Conservation (phyloP, 805 yeast genomes). For the Saturnispora silvae region DNA sequence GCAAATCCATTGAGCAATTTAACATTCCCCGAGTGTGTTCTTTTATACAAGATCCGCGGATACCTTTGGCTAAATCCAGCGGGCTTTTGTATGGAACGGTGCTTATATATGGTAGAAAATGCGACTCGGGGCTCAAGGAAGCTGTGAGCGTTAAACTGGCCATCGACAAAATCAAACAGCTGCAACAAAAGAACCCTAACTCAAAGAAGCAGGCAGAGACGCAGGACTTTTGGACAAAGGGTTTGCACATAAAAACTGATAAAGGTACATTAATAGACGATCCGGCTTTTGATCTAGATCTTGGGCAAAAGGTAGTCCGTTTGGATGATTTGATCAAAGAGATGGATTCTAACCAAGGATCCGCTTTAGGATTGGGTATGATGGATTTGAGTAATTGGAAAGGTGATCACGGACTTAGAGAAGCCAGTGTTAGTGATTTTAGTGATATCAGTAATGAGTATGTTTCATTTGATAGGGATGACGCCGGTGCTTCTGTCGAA, state of each 20-base stretch:
- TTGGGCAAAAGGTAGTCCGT: background rate
- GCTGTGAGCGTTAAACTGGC: conserved; percentile 23
- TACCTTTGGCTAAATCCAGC: conserved; percentile 30
- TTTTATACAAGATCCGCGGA: too few species aligned
- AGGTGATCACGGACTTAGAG: conserved; percentile 4
- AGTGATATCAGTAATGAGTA: background rate
- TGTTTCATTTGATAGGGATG: background rate
- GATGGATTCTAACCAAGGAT: conserved; percentile 1
- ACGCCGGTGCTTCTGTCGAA: background rate
- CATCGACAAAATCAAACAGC: conserved; percentile 22
- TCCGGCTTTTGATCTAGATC: too few species aligned
- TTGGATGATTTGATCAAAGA: background rate
- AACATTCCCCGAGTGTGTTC: too few species aligned
- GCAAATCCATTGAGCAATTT: too few species aligned
- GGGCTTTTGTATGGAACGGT: conserved; percentile 39
- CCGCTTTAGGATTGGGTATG: background rate
- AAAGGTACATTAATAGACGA: too few species aligned
- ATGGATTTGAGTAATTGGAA: background rate
- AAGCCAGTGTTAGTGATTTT: conserved; percentile 1
- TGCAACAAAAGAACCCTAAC: background rate
- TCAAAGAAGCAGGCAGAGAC: background rate
- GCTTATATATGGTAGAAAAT: conserved; percentile 37
- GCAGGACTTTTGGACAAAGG: too few species aligned
- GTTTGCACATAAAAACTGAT: too few species aligned
- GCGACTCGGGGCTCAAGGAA: conserved; percentile 10